Evolutionary conservation across 495 filamentous ascomycete genomes (phyloP).

Genomic region (Diplogelasinospora grovesii): DNA sequence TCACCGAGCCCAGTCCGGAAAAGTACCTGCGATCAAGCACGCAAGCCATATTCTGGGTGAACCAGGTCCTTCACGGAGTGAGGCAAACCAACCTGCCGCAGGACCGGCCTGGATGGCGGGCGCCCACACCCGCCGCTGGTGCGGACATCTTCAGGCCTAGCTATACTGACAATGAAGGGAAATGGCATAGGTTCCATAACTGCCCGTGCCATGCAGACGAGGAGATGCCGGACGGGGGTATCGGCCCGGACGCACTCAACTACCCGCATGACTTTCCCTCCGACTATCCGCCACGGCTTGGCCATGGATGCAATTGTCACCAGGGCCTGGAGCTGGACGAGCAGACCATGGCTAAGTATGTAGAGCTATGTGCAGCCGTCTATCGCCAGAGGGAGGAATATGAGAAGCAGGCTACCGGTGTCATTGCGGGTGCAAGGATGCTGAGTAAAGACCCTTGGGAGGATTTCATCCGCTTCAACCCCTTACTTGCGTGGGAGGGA

Average conservation of each 20-base stretch:
- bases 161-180: neutral
- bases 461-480: conserved; percentile 10
- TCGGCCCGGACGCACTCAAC: conserved; percentile 3
- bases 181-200: conserved; percentile 9
- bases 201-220: conserved; percentile 14
- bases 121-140: neutral
- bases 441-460: conserved; percentile 4
- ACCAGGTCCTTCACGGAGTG: conserved; percentile 10
- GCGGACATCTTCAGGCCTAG: neutral
- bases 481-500: conserved; percentile 7
- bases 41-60: conserved; percentile 10
- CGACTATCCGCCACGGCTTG: conserved; percentile 9
- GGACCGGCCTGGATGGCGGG: too few relatives aligned
- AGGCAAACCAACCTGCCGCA: conserved; percentile 2
- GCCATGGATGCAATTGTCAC: conserved; percentile 11
- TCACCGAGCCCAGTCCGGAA: too few relatives aligned
- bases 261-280: conserved; percentile 6
- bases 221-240: neutral
- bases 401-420: neutral
- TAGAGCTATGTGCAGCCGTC: neutral
- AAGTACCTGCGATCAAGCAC: too few relatives aligned
- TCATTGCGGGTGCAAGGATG: neutral
- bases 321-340: conserved; percentile 4
- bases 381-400: conserved; percentile 1
- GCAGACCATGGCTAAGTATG: conserved; percentile 8